These are phyloP conservation scores for Epichloe brachyelytri DNA, from an alignment of 2,329 filamentous ascomycete species.

Conservation along the genomic window DNA sequence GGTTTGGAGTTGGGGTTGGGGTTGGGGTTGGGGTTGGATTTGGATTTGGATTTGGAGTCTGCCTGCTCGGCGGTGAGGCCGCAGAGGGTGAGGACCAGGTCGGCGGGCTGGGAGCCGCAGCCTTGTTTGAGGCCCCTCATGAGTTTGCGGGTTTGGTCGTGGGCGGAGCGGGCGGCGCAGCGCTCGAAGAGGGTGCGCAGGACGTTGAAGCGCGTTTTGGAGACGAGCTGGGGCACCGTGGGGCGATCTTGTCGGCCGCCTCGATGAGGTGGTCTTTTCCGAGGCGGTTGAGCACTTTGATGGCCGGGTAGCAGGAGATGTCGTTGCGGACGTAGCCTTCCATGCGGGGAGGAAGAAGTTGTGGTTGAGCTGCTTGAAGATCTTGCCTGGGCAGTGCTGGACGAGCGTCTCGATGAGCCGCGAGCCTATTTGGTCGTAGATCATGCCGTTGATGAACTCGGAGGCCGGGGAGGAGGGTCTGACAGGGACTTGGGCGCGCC, in stretches of 20 bases:
- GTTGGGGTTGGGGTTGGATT: conserved; percentile 17
- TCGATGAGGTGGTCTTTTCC: conserved; percentile 74
- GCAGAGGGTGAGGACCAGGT: conserved; percentile 37
- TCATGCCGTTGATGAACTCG: conserved; percentile 68
- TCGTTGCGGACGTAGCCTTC: conserved; percentile 77
- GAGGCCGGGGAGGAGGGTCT: conserved; percentile 59
- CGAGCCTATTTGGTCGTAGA: conserved; percentile 86
- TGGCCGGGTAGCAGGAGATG: conserved; percentile 77
- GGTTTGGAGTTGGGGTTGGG: conserved; percentile 19
- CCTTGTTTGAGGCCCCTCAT: conserved; percentile 35
- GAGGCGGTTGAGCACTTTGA: conserved; percentile 68
- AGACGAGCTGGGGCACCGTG: conserved; percentile 58
- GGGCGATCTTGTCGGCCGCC: conserved; percentile 58
- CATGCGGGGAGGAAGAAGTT: conserved; percentile 68
- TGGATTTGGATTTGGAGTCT: conserved; percentile 19
- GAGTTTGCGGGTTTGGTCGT: conserved; percentile 35
- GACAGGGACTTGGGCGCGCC: conserved; percentile 58
- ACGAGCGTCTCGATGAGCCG: conserved; percentile 81
- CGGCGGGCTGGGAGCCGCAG: conserved; percentile 33
- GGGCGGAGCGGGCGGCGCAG: conserved; percentile 54
- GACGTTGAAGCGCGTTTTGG: conserved; percentile 64
- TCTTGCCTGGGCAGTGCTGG: conserved; percentile 65
- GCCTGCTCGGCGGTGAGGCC: conserved; percentile 19
- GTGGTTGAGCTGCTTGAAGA: conserved; percentile 79
- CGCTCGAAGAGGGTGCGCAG: conserved; percentile 75